These are phyloP conservation scores for Tylopilus balloui DNA, from an alignment of 768 basidiomycete genomes.

Conservation along the genomic window DNA sequence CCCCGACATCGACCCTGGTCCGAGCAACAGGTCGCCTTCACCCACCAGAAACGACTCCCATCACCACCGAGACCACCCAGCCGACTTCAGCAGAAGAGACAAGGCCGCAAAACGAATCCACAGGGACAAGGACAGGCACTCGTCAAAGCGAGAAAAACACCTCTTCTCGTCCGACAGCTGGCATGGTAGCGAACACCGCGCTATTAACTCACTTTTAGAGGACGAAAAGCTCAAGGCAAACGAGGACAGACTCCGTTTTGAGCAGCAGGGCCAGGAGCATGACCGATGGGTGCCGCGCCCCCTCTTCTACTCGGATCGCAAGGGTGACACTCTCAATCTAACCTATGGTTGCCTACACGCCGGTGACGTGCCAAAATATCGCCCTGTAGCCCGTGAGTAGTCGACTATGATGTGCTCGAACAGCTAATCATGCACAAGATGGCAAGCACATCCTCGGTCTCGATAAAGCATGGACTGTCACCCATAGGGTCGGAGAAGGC, in stretches of 20 bases:
- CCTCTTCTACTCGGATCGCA: constrained; percentile 59
- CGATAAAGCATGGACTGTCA: constrained; percentile 43
- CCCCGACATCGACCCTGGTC: constrained; percentile 52
- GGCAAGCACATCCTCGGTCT: constrained; percentile 61
- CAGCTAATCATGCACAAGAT: constrained; percentile 46
- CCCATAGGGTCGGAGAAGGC: constrained; percentile 54
- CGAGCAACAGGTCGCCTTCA: constrained; percentile 29
- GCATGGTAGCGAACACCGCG: constrained; percentile 17
- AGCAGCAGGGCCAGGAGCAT: constrained; percentile 16
- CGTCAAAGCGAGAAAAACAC: constrained; percentile 29
- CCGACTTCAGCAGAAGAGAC: constrained; percentile 18
- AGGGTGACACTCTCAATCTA: constrained; percentile 62
- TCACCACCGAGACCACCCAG: constrained; percentile 10
- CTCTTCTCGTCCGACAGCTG: constrained; percentile 25
- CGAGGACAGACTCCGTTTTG: constrained; percentile 31
- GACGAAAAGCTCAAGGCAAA: constrained; percentile 33
- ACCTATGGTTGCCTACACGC: constrained; percentile 62
- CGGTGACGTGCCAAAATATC: constrained; percentile 65
- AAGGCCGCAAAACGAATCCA: constrained; percentile 19
- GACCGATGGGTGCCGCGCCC: constrained; percentile 28
- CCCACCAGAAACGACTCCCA: constrained; percentile 15
- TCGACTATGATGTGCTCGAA: constrained; percentile 17
- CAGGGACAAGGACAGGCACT: constrained; percentile 30
- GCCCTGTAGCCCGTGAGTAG: constrained; percentile 51
- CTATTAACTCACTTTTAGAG: constrained; percentile 13